Evolutionary conservation across 2,329 filamentous ascomycete genomes (phyloP).

Genomic region (Cladosporium austrohemisphaericum): DNA sequence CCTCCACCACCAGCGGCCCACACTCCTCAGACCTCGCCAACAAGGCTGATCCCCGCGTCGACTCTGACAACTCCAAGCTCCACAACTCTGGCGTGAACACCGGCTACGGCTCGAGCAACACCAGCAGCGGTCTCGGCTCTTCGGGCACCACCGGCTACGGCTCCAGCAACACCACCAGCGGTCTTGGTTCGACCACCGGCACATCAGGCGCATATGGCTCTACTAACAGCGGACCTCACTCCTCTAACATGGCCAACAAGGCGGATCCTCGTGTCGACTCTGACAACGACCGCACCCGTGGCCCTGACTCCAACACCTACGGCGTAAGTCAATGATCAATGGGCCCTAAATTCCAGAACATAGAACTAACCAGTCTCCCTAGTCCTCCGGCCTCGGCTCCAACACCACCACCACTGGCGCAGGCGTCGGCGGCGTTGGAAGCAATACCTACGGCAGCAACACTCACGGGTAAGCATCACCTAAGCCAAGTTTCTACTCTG

Average conservation of each 20-base stretch:
- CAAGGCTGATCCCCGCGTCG: conserved; percentile 8
- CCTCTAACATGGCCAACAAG: conserved; percentile 8
- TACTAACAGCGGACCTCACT: conserved; percentile 1
- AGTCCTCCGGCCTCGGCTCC: conserved; percentile 3
- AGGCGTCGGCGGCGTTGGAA: conserved; percentile 4
- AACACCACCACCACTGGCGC: conserved; percentile 1
- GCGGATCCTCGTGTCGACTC: conserved; percentile 5
- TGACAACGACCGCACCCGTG: conserved; percentile 10
- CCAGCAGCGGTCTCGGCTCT: neutral
- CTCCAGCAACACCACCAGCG: conserved; percentile 9
- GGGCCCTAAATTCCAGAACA: neutral
- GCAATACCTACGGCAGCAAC: conserved; percentile 34
- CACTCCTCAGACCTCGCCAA: conserved; percentile 4
- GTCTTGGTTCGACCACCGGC: too few species aligned
- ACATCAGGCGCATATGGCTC: conserved; percentile 19
- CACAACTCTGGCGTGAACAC: conserved; percentile 15
- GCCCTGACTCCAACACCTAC: conserved; percentile 18
- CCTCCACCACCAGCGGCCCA: conserved; percentile 1
- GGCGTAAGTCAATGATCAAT: conserved; percentile 7
- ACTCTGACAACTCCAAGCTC: conserved; percentile 9
- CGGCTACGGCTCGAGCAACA: conserved; percentile 16
- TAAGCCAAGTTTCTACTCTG: conserved; percentile 14
- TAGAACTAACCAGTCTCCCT: neutral
- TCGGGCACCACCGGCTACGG: neutral
- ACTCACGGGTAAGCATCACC: too few species aligned